Evolutionary conservation across 495 filamentous ascomycete genomes (phyloP), one percentile per base, ranked within the genome.

Genomic region (Glutinoglossum americanum): DNA sequence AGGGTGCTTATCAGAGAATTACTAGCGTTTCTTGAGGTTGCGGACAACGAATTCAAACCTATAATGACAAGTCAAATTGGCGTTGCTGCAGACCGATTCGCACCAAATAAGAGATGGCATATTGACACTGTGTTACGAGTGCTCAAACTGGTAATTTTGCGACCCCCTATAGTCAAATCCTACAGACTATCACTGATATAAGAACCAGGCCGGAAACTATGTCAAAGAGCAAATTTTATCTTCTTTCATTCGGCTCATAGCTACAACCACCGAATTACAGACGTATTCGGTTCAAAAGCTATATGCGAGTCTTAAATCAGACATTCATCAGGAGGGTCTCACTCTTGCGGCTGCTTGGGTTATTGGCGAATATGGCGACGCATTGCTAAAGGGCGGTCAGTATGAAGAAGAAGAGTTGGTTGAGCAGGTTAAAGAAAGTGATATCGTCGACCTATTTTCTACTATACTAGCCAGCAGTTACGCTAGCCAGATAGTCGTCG

Each of bases 21-120:
- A 37, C 76, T 98, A 26, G 86, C 92, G 10, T 97, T 98, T 72
- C 70, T 98, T 47, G 93, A 97, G 67, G 87, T 94, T 35, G 88
- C 93, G 49, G 90, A 98, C 64, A 95, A 90, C 61, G 92, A 98
- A 66, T 98, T 98, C 76, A 98, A 98, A 71, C 85, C 93, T 1
- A 83, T 83, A 55, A 93, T 98, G 87, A 97, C 92, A 0, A 85
- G 81, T 56, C 92, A 98, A 65, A 97, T 98, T 64, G 92, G 92
- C 15, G 86, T 98, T 64, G 93, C 92, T 23, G 93, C 92, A 3
- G 93, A 98, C 65, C 81, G 89, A 25, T 98, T 86, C 69, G 87
- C 93, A 7, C 92, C 92, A 1, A 94, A 88, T 67, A 96, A 95
- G 72, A 78, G 93, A 64, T 98, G 92, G 92, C 92, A 98, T 66